Evolutionary conservation across 1,139 yeast genomes (phyloP), one percentile per base, ranked within the genome.

Genomic region (Yamadazyma aaseri): DNA sequence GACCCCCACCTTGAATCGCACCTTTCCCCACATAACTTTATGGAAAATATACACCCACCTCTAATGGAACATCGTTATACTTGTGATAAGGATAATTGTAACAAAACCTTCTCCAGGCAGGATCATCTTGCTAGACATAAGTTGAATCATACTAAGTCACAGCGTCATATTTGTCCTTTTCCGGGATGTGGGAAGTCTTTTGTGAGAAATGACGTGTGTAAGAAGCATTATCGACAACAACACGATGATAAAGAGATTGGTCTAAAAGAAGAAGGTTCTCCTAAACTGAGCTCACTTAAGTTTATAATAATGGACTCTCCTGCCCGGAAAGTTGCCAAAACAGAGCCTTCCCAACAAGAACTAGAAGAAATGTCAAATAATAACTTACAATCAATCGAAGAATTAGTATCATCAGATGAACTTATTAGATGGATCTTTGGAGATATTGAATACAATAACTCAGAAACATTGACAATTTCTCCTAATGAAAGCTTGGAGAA

Each of bases 61-160:
- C 12, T 9, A 15, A 26, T 9, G 25, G 25, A 22, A 9, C 13
- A 7, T 6, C 23, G 34, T 13, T 30, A 21, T 16, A 17, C 7
- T 8, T 38, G 39, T 17, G 27, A 24, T 12, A 24, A 26, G 13
- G 46, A 49, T 3, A 51, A 58, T 31, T 69, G 75, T 42, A 53
- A 55, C 31, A 69, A 67, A 39, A 60, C 63, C n/a, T 69, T 68
- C 37, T 54, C 66, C 20, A 47, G 75, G 17, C 56, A 68, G 1
- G 75, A 69, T 44, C 75, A 69, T 45, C 46, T 69, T 14, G 58
- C 70, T 2, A 45, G 75, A 21, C 75, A 69, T 40, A 57, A 63
- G 41, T 55, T 68, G 36, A 69, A 69, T 42, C 75, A 69, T 41
- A 64, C 62, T 29, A 66, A 70, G 4, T 46, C 42, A 26, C 44